Evolutionary conservation across 352 stramenopile species (phyloP).

Genomic region (Globisporangium splendens): DNA sequence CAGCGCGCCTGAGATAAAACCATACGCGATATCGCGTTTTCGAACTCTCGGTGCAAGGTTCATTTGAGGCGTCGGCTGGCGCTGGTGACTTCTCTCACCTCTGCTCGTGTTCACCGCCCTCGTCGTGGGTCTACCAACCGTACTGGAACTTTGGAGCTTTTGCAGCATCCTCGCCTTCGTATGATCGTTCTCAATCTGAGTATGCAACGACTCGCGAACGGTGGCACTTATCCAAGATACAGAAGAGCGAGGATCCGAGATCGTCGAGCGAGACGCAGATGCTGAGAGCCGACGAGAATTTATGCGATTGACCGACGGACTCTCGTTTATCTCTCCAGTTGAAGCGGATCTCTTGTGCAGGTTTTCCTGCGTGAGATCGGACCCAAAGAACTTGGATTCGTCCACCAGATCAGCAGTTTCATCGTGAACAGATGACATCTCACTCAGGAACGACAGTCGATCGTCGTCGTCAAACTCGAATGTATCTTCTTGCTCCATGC

Average conservation of each 20-base stretch:
- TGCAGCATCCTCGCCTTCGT: conserved; percentile 62
- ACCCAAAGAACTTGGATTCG: conserved; percentile 8
- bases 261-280: conserved; percentile 33
- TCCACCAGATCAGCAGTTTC: not conserved
- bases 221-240: conserved; percentile 27
- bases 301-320: not conserved
- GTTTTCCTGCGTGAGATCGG: conserved; percentile 1
- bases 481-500: conserved; percentile 34
- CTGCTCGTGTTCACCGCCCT: conserved; percentile 8
- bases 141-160: conserved; percentile 54
- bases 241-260: conserved; percentile 27
- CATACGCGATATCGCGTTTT: conserved; percentile 68
- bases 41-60: conserved; percentile 32
- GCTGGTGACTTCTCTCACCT: conserved; percentile 4
- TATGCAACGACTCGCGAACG: conserved; percentile 38
- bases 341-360: conserved; percentile 11
- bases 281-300: conserved; percentile 20
- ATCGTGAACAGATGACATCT: conserved; percentile 18
- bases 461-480: conserved; percentile 30
- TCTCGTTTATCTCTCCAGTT: conserved; percentile 7
- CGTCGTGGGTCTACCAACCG: conserved; percentile 5
- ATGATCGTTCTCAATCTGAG: conserved; percentile 56
- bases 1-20: conserved; percentile 42
- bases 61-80: not conserved
- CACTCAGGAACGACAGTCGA: conserved; percentile 30